These are phyloP conservation scores for Silene uniflora DNA, from an alignment of 148 eudicot species.

Conservation along the genomic window DNA sequence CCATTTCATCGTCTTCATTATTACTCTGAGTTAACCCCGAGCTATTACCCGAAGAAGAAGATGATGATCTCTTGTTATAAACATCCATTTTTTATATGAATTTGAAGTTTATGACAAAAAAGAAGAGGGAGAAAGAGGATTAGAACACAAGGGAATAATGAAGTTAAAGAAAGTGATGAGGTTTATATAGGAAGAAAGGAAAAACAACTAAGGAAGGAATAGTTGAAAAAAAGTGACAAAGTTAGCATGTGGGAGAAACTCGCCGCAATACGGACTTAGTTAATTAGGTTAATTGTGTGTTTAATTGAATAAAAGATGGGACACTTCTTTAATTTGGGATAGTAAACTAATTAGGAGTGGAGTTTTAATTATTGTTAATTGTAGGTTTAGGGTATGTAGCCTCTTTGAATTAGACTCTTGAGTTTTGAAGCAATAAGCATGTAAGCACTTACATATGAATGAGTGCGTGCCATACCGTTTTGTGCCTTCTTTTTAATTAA, in stretches of 20 bases:
- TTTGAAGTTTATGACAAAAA: conserved; percentile 8
- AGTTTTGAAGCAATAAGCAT: conserved; percentile 11
- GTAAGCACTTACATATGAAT: neutral
- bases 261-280: conserved; percentile 60
- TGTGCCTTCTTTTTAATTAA: too few species aligned
- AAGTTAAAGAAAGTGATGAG: conserved; percentile 35
- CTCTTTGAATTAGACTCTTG: conserved; percentile 53
- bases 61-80: conserved; percentile 3
- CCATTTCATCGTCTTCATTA: conserved; percentile 40
- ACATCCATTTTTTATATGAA: conserved; percentile 26
- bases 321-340: conserved; percentile 10
- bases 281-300: neutral
- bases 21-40: conserved; percentile 13
- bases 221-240: conserved; percentile 34
- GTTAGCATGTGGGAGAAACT: conserved; percentile 47
- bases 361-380: conserved; percentile 16
- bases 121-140: conserved; percentile 28
- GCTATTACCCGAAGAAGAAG: neutral
- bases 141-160: conserved; percentile 3
- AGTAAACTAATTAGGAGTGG: conserved; percentile 21
- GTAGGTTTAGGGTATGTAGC: conserved; percentile 11
- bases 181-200: conserved; percentile 44
- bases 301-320: neutral
- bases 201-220: neutral
- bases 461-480: neutral